phyloP scores from a whole-genome alignment of 805 yeast genomes.

The Scheffersomyces stipitis region DNA sequence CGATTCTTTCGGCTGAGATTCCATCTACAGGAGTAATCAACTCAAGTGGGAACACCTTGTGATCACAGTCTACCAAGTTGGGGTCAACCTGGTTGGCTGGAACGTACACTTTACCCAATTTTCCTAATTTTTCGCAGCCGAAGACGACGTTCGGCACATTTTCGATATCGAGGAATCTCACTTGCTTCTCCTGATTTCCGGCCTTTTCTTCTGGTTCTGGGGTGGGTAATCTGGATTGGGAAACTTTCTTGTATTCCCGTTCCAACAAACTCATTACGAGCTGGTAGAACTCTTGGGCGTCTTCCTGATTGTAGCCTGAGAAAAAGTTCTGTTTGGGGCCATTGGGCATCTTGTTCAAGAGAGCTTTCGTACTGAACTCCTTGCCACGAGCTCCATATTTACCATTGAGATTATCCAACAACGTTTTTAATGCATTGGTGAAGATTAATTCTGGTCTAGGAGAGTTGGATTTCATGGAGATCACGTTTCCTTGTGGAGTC shows the following conservation, averaged over 20 bases:
- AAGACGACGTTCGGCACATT: constrained; percentile 26
- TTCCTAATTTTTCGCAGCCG: constrained; percentile 50
- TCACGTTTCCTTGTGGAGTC: constrained; percentile 9
- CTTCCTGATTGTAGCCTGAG: constrained; percentile 88
- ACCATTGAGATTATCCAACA: constrained; percentile 62
- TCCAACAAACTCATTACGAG: constrained; percentile 68
- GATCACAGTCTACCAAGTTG: constrained; percentile 45
- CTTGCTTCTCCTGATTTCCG: constrained; percentile 8
- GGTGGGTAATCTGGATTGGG: constrained; percentile 19
- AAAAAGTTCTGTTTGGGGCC: constrained; percentile 78
- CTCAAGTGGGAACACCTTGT: constrained; percentile 51
- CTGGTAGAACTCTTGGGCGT: constrained; percentile 95
- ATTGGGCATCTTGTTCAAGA: constrained; percentile 69
- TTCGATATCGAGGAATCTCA: constrained; percentile 18
- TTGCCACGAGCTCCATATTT: constrained; percentile 50
- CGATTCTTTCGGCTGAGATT: constrained; percentile 80
- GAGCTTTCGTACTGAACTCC: constrained; percentile 58
- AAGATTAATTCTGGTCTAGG: constrained; percentile 39
- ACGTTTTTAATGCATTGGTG: constrained; percentile 50
- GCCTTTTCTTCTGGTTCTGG: constrained; percentile 19
- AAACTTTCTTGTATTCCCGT: constrained; percentile 44
- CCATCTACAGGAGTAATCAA: constrained; percentile 92
- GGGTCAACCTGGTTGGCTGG: constrained; percentile 82
- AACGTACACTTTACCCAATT: constrained; percentile 63
- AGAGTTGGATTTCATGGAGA: constrained; percentile 16